Percentiles rank a stretch among this genome's conserved stretches.
Evolutionary conservation across 164 flowering plant genomes (phyloP).

Genomic region (Nymphaea thermarum): DNA sequence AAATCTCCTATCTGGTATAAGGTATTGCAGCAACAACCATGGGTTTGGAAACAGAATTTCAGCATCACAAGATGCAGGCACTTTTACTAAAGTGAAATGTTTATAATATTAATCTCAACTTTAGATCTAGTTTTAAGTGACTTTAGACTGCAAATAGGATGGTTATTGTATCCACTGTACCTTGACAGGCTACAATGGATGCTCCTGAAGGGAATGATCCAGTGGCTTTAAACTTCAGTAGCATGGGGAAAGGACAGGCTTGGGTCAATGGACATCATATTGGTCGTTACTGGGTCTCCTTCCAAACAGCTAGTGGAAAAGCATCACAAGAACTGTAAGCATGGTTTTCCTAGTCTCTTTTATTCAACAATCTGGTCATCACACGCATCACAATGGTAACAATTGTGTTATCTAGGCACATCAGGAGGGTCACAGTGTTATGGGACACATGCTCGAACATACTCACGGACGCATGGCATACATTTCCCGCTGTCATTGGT

Average conservation of each 20-base stretch:
- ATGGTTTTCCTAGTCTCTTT: no score
- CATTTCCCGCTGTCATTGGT: no score
- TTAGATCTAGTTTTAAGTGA: slow-evolving; percentile 14
- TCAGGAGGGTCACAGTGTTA: no score
- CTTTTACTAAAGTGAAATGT: no score
- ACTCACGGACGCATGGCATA: no score
- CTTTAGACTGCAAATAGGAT: background rate
- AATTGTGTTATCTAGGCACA: no score
- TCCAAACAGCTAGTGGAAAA: slow-evolving; percentile 22
- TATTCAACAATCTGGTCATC: no score
- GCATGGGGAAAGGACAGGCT: slow-evolving; percentile 76
- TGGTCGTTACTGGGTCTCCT: slow-evolving; percentile 70
- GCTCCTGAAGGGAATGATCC: slow-evolving; percentile 45
- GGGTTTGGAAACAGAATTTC: background rate
- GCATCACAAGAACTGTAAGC: slow-evolving; percentile 46
- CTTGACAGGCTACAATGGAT: slow-evolving; percentile 47
- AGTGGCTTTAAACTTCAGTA: slow-evolving; percentile 33
- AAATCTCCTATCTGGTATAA: slow-evolving; percentile 65
- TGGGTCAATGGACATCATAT: slow-evolving; percentile 73
- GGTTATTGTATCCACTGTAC: background rate
- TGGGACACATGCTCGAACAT: no score
- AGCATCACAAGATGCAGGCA: no score
- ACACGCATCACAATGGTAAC: no score
- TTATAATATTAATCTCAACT: no score
- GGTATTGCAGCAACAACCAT: slow-evolving; percentile 25